These are phyloP conservation scores for Lotus japonicus DNA, from an alignment of 306 rosid species.

Conservation along the genomic window DNA sequence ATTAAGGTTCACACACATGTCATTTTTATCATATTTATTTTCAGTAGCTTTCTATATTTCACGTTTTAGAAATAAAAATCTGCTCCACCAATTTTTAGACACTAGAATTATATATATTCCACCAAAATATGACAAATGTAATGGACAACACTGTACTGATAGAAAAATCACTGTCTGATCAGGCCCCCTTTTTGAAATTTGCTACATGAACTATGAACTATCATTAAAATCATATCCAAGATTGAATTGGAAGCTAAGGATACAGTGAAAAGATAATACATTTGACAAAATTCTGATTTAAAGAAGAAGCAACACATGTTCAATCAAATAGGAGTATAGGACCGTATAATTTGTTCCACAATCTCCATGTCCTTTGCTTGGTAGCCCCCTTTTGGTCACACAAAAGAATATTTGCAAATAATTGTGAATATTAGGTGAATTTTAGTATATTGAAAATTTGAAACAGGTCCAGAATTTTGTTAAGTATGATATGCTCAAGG, in stretches of 20 bases:
- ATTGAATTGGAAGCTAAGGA: neutral
- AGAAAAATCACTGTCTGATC: neutral
- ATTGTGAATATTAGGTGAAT: neutral
- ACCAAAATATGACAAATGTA: neutral
- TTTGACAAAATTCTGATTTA: neutral
- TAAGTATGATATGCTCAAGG: neutral
- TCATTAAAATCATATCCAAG: neutral
- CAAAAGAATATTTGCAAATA: neutral
- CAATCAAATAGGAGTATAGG: too few species aligned
- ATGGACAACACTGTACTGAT: slow-evolving; percentile 9
- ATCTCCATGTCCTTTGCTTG: too few species aligned
- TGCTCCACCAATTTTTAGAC: neutral
- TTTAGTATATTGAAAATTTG: neutral
- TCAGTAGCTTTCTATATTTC: neutral
- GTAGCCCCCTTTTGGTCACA: neutral
- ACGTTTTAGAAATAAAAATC: neutral
- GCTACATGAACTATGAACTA: neutral
- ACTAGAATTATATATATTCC: neutral
- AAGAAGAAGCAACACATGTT: slow-evolving; percentile 11
- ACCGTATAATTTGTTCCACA: too few species aligned
- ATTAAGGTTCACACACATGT: slow-evolving; percentile 50
- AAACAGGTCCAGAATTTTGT: neutral
- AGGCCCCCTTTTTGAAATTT: neutral
- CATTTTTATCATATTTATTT: neutral
- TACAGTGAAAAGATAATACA: slow-evolving; percentile 5